Base-by-base conservation (phyloP, 345 rosid species). In the Lenwebbia sp. region DNA sequence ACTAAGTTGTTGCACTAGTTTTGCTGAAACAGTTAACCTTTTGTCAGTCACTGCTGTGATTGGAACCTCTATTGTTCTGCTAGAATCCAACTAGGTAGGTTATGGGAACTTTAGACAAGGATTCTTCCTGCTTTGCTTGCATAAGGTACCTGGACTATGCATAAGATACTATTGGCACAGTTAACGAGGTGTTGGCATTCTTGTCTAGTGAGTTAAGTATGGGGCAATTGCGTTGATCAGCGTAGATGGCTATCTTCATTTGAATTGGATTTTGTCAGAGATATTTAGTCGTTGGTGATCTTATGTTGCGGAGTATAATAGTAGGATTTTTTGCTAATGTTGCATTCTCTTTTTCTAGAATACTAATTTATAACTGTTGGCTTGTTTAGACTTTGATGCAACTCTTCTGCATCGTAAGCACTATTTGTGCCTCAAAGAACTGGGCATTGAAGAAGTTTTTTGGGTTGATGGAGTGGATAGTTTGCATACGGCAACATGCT, bases 391-490 rank as follows among this genome's bases (percentile, higher is more conserved):
- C 88, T 86, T 88, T 65, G 95, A 90, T 88, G 91, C 90, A 52
- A 86, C 90, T 88, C 83, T 87, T 78, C 85, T 85, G 60, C 89
- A 85, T 60, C 28, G 37, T n/a, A 89, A 83, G 86, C 89, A 90
- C 85, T 97, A 90, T 91, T 89, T 97, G 87, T 86, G 87, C 86
- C 96, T 95, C 28, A 89, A 88, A 37, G 99, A 96, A 86, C 90
- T 97, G 87, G 87, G 83, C 86, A 91, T 92, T 70, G 94, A 95
- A 89, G 94, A 91, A 62, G 85, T 95, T 86, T 86, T 88, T 62
- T 97, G 99, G 99, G 95, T 97, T 87, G 99, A 95, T 86, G 94
- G 90, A 84, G 94, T 88, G 78, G 90, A 89, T 86, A 88, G 92
- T 85, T 90, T 97, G 90, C 74, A 54, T 82, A 57, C 85, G 51